phyloP scores from a whole-genome alignment of 2,329 filamentous ascomycete species.

The Pseudogymnoascus sp. region DNA sequence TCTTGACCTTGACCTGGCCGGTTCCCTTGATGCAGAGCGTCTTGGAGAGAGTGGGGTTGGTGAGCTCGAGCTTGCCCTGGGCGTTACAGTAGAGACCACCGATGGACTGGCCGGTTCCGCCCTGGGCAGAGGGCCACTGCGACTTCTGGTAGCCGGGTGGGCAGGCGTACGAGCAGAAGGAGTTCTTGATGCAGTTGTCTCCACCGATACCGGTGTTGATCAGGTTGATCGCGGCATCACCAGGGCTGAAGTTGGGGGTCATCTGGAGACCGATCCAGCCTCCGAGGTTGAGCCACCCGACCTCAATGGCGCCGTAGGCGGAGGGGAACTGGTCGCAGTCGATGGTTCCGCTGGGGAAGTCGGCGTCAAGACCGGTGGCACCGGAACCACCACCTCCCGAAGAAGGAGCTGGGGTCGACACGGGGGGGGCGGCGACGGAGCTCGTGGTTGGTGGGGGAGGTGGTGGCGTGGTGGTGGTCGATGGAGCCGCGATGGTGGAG shows the following conservation, averaged over 20 bases:
- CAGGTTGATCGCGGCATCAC: constrained; percentile 47
- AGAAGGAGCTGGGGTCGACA: constrained; percentile 24
- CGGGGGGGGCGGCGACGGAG: constrained; percentile 25
- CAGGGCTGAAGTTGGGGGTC: constrained; percentile 41
- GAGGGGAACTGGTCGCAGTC: constrained; percentile 68
- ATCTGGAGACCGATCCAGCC: constrained; percentile 78
- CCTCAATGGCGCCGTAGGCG: constrained; percentile 65
- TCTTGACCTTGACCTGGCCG: constrained; percentile 63
- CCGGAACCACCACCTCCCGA: constrained; percentile 15
- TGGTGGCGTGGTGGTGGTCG: constrained; percentile 15
- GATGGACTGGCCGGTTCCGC: constrained; percentile 70
- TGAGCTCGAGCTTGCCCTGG: constrained; percentile 66
- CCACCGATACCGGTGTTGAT: constrained; percentile 58
- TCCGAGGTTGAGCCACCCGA: constrained; percentile 58
- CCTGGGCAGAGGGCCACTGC: constrained; percentile 78
- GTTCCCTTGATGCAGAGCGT: constrained; percentile 63
- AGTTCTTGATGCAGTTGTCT: constrained; percentile 48
- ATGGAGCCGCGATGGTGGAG: constrained; percentile 16
- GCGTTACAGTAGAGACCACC: constrained; percentile 77
- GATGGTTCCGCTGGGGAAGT: constrained; percentile 69
- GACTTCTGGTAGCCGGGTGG: constrained; percentile 85
- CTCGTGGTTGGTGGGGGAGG: constrained; percentile 27
- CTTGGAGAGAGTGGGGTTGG: constrained; percentile 54
- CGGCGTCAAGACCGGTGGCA: constrained; percentile 46
- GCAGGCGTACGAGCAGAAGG: constrained; percentile 89